Evolutionary conservation across 2,329 filamentous ascomycete species (phyloP).

Genomic region (Phyllosticta capitalensis): DNA sequence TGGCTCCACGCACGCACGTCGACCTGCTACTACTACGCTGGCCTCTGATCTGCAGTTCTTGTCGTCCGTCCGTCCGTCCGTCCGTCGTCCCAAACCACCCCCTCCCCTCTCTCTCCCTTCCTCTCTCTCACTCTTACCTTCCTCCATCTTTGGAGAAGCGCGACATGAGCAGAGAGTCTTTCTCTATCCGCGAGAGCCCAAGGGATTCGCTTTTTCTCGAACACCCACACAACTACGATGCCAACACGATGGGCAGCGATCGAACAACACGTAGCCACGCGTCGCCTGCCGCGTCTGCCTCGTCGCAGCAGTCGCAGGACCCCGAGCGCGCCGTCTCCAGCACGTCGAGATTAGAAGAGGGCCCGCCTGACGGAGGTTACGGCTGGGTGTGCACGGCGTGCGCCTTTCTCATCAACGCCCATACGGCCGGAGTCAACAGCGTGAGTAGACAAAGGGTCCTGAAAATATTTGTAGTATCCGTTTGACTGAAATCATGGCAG

Average conservation of each 20-base stretch:
- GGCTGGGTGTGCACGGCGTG: constrained; percentile 26
- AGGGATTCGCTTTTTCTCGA: not conserved
- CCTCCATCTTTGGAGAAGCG: not conserved
- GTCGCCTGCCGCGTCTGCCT: not conserved
- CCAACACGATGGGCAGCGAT: not conserved
- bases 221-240: not conserved
- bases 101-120: not conserved
- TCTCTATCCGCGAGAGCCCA: not conserved
- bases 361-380: constrained; percentile 25
- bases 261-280: not conserved
- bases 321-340: not conserved
- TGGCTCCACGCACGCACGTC: not conserved
- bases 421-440: constrained; percentile 23
- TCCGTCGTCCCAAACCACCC: not conserved
- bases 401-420: constrained; percentile 21
- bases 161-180: not conserved
- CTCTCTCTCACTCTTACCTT: not conserved
- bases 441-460: too few relatives aligned
- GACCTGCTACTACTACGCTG: not conserved
- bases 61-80: not conserved
- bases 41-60: not conserved
- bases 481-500: too few relatives aligned
- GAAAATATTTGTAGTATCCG: too few relatives aligned
- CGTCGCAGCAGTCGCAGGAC: not conserved
- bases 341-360: not conserved